Evolutionary conservation across 2,329 filamentous ascomycete genomes (phyloP).

Genomic region (Cladosporium sp.): DNA sequence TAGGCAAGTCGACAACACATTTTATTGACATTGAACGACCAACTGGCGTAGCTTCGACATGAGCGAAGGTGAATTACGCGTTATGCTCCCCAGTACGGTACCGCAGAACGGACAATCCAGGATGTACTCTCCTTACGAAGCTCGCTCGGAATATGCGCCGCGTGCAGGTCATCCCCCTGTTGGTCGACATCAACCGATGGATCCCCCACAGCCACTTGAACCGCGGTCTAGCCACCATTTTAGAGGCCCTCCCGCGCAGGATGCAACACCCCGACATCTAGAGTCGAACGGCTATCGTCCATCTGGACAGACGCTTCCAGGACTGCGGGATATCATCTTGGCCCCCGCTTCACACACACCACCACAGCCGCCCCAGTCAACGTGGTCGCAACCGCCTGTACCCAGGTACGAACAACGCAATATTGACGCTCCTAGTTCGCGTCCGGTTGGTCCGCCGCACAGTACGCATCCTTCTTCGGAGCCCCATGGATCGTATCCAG

Average conservation of each 20-base stretch:
- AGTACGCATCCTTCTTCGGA: conserved; percentile 25
- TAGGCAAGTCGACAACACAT: not conserved
- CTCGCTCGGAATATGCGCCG: conserved; percentile 6
- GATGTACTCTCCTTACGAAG: conserved; percentile 11
- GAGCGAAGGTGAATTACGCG: conserved; percentile 12
- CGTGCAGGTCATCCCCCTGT: not conserved
- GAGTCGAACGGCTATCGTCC: conserved; percentile 25
- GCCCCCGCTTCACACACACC: conserved; percentile 24
- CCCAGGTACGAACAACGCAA: conserved; percentile 15
- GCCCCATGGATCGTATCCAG: conserved; percentile 21
- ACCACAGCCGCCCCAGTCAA: conserved; percentile 21
- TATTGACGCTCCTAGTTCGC: conserved; percentile 10
- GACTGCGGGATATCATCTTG: conserved; percentile 35
- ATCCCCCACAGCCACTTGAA: conserved; percentile 12
- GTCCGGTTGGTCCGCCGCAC: conserved; percentile 25
- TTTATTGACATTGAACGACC: not conserved
- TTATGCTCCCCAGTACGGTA: conserved; percentile 14
- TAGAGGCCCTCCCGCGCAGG: not conserved
- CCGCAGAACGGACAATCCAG: conserved; percentile 6
- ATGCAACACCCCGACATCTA: not conserved
- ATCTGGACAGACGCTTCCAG: conserved; percentile 31
- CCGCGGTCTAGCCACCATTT: conserved; percentile 2
- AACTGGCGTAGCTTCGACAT: conserved; percentile 8
- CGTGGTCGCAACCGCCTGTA: conserved; percentile 22
- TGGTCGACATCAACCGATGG: conserved; percentile 14